These are phyloP conservation scores for Paulownia fortunei DNA, from an alignment of 257 asterid species.

Conservation along the genomic window DNA sequence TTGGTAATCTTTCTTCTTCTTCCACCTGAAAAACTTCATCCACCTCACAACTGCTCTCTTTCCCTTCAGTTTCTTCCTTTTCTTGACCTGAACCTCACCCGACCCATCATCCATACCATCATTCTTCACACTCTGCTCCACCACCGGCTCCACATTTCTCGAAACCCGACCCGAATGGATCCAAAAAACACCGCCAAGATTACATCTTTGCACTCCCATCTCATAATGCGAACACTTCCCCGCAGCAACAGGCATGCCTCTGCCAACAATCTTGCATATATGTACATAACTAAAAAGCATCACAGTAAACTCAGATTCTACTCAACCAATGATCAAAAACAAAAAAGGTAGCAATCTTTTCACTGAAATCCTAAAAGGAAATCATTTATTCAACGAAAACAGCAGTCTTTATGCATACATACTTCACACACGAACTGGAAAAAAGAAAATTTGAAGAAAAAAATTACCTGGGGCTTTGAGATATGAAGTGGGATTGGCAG, in stretches of 20 bases:
- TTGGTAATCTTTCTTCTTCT: conserved; percentile 77
- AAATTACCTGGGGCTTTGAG: conserved; percentile 50
- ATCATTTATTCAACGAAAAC: background rate
- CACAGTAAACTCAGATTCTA: conserved; percentile 29
- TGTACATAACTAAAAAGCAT: conserved; percentile 38
- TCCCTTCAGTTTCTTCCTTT: conserved; percentile 89
- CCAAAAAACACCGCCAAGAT: conserved; percentile 45
- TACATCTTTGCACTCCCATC: conserved; percentile 32
- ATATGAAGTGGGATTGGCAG: conserved; percentile 27
- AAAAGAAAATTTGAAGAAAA: background rate
- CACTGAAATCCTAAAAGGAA: background rate
- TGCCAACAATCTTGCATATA: conserved; percentile 44
- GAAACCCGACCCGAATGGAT: conserved; percentile 51
- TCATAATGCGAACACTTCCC: conserved; percentile 32
- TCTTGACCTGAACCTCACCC: conserved; percentile 46
- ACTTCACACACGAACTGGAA: background rate
- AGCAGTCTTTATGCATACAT: background rate
- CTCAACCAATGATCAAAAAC: background rate
- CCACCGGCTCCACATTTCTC: conserved; percentile 41
- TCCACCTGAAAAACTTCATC: conserved; percentile 85
- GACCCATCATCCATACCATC: conserved; percentile 40
- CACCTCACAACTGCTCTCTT: conserved; percentile 88
- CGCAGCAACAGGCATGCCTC: conserved; percentile 29
- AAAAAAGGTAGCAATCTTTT: background rate
- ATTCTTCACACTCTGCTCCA: conserved; percentile 40